phyloP scores from a whole-genome alignment of 2,329 filamentous ascomycete species.

The Colletotrichum lini region DNA sequence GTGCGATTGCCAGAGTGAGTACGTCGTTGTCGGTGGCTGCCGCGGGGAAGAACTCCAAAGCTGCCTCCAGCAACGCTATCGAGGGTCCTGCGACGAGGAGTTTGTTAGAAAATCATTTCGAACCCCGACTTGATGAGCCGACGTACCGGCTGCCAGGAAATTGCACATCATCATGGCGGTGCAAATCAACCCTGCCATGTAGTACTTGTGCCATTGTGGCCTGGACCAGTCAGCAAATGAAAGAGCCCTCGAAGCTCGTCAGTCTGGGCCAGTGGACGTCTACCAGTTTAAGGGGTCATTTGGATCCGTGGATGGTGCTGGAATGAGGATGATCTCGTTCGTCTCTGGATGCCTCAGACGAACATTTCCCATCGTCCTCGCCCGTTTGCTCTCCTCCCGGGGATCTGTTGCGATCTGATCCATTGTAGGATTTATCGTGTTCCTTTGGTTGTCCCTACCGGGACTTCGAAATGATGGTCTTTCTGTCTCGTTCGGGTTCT shows the following conservation, averaged over 20 bases:
- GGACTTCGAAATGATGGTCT: neutral
- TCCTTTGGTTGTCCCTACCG: neutral
- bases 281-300: conserved; percentile 68
- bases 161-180: conserved; percentile 70
- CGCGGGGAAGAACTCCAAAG: conserved; percentile 62
- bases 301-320: conserved; percentile 62
- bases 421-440: conserved; percentile 7
- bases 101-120: conserved; percentile 12
- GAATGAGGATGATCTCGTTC: conserved; percentile 64
- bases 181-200: conserved; percentile 65
- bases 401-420: neutral
- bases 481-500: conserved; percentile 2
- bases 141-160: conserved; percentile 66
- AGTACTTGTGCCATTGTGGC: conserved; percentile 63
- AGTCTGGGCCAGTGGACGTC: conserved; percentile 37
- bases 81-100: conserved; percentile 54
- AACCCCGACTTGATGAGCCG: neutral
- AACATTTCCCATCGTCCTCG: conserved; percentile 57
- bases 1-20: conserved; percentile 54
- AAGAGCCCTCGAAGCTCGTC: neutral
- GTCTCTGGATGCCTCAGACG: conserved; percentile 58
- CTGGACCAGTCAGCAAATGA: conserved; percentile 45
- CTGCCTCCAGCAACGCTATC: conserved; percentile 64
- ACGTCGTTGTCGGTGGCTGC: conserved; percentile 49
- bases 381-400: conserved; percentile 21